Percentiles rank a stretch among this genome's conserved stretches.
These are phyloP conservation scores for Elsinoe australis DNA, from an alignment of 2,329 filamentous ascomycete species.

Conservation along the genomic window DNA sequence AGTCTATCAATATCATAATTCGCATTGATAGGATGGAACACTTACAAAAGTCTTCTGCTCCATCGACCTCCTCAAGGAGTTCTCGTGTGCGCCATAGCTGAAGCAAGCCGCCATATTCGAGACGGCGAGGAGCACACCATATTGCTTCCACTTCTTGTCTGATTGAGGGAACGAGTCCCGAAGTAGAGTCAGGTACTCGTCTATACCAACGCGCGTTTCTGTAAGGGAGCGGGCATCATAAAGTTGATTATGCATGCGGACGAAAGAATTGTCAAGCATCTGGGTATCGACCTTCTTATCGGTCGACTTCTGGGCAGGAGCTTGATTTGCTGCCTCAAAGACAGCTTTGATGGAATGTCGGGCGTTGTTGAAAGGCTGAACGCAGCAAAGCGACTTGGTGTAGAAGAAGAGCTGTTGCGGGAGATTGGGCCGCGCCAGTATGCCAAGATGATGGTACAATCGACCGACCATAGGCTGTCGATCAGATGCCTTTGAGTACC, in stretches of 20 bases:
- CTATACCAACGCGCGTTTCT: not conserved
- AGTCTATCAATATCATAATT: too few species aligned
- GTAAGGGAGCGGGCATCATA: not conserved
- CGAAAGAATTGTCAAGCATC: not conserved
- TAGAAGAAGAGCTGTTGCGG: constrained; percentile 68
- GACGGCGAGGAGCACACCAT: constrained; percentile 53
- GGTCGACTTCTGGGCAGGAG: not conserved
- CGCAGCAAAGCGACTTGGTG: constrained; percentile 60
- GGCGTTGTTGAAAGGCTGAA: constrained; percentile 59
- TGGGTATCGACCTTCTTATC: constrained; percentile 7
- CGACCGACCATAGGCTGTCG: constrained; percentile 66
- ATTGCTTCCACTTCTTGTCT: constrained; percentile 44
- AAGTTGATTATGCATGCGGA: constrained; percentile 5
- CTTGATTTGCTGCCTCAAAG: constrained; percentile 25
- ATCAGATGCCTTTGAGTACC: constrained; percentile 79
- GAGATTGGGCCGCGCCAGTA: constrained; percentile 61
- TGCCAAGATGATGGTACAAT: constrained; percentile 82
- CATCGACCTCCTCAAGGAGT: constrained; percentile 40
- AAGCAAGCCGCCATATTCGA: constrained; percentile 48
- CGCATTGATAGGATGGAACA: too few species aligned
- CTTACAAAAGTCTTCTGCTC: constrained; percentile 18
- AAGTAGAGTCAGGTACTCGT: not conserved
- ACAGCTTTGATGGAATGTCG: constrained; percentile 63
- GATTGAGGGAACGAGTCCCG: not conserved
- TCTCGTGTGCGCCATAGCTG: constrained; percentile 47